Evolutionary conservation across 345 rosid genomes (phyloP), one percentile per base, ranked within the genome.

Genomic region (Sonneratia alba): DNA sequence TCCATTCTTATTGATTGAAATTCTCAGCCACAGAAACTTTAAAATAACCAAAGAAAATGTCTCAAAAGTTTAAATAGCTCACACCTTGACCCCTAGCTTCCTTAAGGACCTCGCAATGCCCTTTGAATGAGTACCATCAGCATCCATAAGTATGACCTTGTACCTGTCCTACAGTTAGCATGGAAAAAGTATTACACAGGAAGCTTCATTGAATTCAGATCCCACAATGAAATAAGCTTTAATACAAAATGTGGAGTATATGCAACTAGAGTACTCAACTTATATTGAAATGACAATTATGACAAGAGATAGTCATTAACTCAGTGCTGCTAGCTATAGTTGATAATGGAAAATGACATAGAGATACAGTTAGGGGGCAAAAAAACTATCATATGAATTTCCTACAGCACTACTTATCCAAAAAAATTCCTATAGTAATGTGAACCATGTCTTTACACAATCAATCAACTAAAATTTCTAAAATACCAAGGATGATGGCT

Each of bases 91-190:
- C 66, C 99, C 92, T 78, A 92, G 87, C 83, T 87, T 95, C 79
- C 87, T 90, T 85, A 95, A 78, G 70, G 97, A 85, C 85, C 99
- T 87, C 66, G 97, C 97, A 81, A 95, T 78, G 66, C 94, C 91
- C 86, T 90, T 95, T 47, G 97, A 85, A 61, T 81, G 81, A 79
- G 85, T 75, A 74, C 99, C 99, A 81, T 92, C 94, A 77, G 83
- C 91, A 86, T 95, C 99, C 96, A 95, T 82, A 78, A 95, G 83
- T 73, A 95, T 90, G 73, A 95, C 90, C 91, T 82, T 90, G 63
- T 92, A 95, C 82, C 97, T 90, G 92, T 84, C 99, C 97, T 95
- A 89, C 92, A 85, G 84, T 83, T 76, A 70, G 85, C 71, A 81
- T 74, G 77, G 79, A 81, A 78, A 72, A 81, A 78, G 73, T 38